phyloP scores from a whole-genome alignment of 1,284 basidiomycete genomes.

The Coriolopsis trogii region DNA sequence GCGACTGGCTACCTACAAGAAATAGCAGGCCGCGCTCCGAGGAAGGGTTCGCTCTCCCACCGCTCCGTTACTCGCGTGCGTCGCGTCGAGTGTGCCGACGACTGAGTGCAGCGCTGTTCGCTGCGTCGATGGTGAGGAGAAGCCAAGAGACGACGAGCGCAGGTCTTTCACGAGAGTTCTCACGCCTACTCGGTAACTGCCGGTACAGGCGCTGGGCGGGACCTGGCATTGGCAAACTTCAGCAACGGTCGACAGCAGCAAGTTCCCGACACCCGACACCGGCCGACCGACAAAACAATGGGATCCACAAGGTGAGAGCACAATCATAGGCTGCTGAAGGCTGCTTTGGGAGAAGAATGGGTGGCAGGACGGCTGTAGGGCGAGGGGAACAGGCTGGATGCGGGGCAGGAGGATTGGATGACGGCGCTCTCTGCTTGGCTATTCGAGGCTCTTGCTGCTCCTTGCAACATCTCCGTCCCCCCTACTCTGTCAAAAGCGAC shows the following conservation, averaged over 20 bases:
- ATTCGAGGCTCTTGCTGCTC: constrained; percentile 2
- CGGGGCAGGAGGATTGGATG: constrained; percentile 39
- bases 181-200: constrained; percentile 10
- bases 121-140: constrained; percentile 43
- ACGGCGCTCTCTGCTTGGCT: constrained; percentile 22
- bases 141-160: background rate
- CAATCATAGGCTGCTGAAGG: constrained; percentile 8
- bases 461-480: background rate
- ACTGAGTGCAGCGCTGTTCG: constrained; percentile 44
- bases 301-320: constrained; percentile 74
- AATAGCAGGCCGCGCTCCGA: constrained; percentile 21
- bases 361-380: constrained; percentile 22
- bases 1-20: constrained; percentile 27
- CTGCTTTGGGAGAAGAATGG: constrained; percentile 17
- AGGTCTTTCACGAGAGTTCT: background rate
- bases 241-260: constrained; percentile 16
- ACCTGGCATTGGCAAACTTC: constrained; percentile 6
- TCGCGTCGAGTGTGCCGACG: constrained; percentile 37
- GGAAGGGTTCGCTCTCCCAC: constrained; percentile 38
- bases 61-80: constrained; percentile 50
- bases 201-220: constrained; percentile 8
- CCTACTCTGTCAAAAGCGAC: constrained; percentile 3
- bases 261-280: constrained; percentile 34
- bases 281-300: constrained; percentile 52
- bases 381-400: constrained; percentile 40